Conservation (phyloP, 2,329 filamentous ascomycete species). For the Exophiala oligosperma region DNA sequence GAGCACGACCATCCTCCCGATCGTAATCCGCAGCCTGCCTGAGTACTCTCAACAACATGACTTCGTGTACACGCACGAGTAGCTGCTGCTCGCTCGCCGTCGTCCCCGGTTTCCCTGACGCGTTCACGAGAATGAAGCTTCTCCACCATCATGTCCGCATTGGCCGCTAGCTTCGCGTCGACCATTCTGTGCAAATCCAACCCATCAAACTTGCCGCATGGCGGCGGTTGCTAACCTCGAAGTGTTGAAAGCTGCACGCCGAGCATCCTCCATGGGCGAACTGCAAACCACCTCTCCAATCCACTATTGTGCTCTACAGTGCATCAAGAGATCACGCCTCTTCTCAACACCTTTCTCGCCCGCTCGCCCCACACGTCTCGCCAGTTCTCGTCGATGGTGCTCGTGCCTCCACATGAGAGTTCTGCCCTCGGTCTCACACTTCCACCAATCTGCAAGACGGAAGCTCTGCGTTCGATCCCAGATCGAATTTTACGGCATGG, state of each 20-base stretch:
- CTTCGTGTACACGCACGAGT: background rate
- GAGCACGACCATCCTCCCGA: background rate
- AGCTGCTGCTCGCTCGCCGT: background rate
- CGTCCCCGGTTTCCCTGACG: slow-evolving; percentile 4
- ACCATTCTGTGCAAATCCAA: slow-evolving; percentile 4
- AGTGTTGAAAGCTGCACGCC: slow-evolving; percentile 10
- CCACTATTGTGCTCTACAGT: slow-evolving; percentile 7
- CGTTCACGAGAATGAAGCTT: slow-evolving; percentile 19
- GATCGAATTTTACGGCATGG: background rate
- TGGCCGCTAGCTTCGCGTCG: slow-evolving; percentile 17
- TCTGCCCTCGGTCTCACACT: background rate
- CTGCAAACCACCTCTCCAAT: slow-evolving; percentile 14
- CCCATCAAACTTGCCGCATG: slow-evolving; percentile 15
- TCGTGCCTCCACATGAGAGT: slow-evolving; percentile 9
- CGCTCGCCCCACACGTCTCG: slow-evolving; percentile 18
- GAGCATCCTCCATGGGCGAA: slow-evolving; percentile 12
- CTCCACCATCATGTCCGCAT: slow-evolving; percentile 17
- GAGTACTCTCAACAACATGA: background rate
- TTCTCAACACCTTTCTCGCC: slow-evolving; percentile 5
- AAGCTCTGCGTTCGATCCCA: slow-evolving; percentile 3
- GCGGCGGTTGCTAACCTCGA: slow-evolving; percentile 20
- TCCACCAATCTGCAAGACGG: slow-evolving; percentile 9
- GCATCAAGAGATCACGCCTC: slow-evolving; percentile 1
- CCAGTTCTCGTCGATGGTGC: slow-evolving; percentile 16
- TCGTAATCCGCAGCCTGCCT: background rate